Evolutionary conservation across 352 stramenopile species (phyloP).

Genomic region (Phytophthora crassamura): DNA sequence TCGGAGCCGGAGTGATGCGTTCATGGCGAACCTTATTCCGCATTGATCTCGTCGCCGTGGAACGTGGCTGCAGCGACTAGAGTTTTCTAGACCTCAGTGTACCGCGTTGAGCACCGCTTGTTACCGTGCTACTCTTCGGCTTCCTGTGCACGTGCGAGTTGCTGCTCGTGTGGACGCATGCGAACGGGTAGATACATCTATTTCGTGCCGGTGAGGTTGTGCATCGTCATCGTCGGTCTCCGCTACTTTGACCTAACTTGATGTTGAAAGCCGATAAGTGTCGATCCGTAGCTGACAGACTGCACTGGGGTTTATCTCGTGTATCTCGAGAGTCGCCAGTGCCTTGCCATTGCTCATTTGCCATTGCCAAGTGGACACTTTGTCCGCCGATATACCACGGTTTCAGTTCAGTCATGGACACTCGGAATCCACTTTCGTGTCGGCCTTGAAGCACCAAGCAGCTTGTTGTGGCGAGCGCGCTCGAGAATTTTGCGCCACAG

Average conservation of each 20-base stretch:
- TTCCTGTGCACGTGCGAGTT: constrained; percentile 1
- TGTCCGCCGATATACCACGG: constrained; percentile 13
- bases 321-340: too few species aligned
- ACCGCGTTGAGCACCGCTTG: neutral
- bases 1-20: neutral
- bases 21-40: constrained; percentile 3
- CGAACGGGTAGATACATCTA: constrained; percentile 20
- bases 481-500: constrained; percentile 22
- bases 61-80: constrained; percentile 1
- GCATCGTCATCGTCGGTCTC: neutral
- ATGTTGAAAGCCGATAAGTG: constrained; percentile 3
- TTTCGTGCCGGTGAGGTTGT: constrained; percentile 17
- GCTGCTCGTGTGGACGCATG: constrained; percentile 1
- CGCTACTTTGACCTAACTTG: neutral
- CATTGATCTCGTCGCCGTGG: neutral
- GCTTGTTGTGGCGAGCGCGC: neutral
- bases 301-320: too few species aligned
- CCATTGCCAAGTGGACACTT: constrained; percentile 9
- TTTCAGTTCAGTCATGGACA: neutral
- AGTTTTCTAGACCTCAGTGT: neutral
- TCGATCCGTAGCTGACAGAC: too few species aligned
- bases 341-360: neutral
- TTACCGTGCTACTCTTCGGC: constrained; percentile 19
- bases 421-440: constrained; percentile 25
- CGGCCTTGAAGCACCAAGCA: constrained; percentile 2